A percentile compares a stretch with the other conserved stretches of the same genome.
Conservation (phyloP, 371 early-diverging fungal species). For the Mortierella sp. region DNA sequence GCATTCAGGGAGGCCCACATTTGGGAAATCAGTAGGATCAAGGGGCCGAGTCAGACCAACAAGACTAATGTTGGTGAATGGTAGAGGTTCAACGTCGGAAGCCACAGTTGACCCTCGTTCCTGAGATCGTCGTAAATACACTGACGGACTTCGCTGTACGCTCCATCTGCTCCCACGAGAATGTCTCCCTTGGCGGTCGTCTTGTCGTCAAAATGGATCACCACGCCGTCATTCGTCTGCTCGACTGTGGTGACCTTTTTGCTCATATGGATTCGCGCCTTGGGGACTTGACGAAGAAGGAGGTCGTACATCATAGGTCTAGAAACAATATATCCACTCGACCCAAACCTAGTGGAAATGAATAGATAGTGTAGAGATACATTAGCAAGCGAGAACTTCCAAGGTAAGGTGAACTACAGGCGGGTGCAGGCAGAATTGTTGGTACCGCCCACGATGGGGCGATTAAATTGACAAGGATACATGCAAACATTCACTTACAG, state of each 20-base stretch:
- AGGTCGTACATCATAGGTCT: conserved; percentile 25
- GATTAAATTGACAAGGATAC: no score
- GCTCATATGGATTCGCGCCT: conserved; percentile 23
- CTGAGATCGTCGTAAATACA: conserved; percentile 24
- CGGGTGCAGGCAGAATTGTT: no score
- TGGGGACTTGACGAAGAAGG: conserved; percentile 20
- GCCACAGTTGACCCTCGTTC: conserved; percentile 15
- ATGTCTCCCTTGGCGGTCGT: conserved; percentile 29
- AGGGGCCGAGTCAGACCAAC: conserved; percentile 36
- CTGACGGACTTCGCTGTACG: conserved; percentile 34
- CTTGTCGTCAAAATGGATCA: conserved; percentile 33
- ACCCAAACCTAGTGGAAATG: not conserved
- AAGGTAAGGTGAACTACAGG: not conserved
- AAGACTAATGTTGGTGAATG: conserved; percentile 32
- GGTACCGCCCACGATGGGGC: no score
- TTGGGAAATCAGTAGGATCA: conserved; percentile 25
- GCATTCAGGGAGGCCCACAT: conserved; percentile 21
- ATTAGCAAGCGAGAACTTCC: not conserved
- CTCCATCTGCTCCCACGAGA: conserved; percentile 49
- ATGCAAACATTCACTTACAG: no score
- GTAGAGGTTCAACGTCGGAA: conserved; percentile 23
- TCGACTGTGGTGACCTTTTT: conserved; percentile 29
- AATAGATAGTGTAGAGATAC: not conserved
- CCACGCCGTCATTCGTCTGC: conserved; percentile 36
- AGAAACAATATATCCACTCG: conserved; percentile 32